These are phyloP conservation scores for Picochlorum sp. DNA, from an alignment of 139 green algal genomes.

Conservation along the genomic window DNA sequence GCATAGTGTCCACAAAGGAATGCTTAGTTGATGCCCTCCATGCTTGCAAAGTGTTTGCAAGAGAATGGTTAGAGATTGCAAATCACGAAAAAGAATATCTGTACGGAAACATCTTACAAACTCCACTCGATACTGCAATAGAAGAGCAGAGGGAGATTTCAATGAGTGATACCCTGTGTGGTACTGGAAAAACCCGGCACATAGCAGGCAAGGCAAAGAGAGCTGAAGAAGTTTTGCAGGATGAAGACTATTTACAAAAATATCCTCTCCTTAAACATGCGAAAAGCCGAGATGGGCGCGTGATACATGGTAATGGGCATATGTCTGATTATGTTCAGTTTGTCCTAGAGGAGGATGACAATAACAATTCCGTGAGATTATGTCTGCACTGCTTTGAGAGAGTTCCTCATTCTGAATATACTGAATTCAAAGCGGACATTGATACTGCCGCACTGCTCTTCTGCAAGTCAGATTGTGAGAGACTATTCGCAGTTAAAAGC, in stretches of 20 bases:
- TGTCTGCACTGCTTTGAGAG: slow-evolving; percentile 1
- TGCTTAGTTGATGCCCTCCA: slow-evolving; percentile 38
- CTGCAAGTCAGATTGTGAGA: slow-evolving; percentile 58
- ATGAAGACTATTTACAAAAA: neutral
- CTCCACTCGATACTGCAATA: slow-evolving; percentile 30
- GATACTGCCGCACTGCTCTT: neutral
- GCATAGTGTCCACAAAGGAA: neutral
- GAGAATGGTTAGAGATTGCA: slow-evolving; percentile 66
- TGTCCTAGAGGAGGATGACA: neutral
- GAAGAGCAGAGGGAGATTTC: slow-evolving; percentile 42
- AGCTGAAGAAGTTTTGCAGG: neutral
- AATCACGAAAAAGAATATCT: slow-evolving; percentile 40
- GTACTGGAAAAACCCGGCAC: slow-evolving; percentile 48
- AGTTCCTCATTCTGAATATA: neutral
- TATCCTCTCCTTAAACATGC: too few species aligned
- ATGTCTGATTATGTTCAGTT: neutral
- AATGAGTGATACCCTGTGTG: slow-evolving; percentile 41
- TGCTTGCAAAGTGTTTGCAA: slow-evolving; percentile 47
- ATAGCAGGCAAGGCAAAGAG: slow-evolving; percentile 7
- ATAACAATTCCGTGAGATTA: neutral
- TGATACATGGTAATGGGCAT: neutral
- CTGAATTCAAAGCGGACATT: neutral
- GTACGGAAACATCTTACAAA: slow-evolving; percentile 30
- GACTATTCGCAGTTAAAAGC: slow-evolving; percentile 40
- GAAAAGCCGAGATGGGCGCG: too few species aligned